Evolutionary conservation across 345 rosid genomes (phyloP).

Genomic region (Aegle marmelos): DNA sequence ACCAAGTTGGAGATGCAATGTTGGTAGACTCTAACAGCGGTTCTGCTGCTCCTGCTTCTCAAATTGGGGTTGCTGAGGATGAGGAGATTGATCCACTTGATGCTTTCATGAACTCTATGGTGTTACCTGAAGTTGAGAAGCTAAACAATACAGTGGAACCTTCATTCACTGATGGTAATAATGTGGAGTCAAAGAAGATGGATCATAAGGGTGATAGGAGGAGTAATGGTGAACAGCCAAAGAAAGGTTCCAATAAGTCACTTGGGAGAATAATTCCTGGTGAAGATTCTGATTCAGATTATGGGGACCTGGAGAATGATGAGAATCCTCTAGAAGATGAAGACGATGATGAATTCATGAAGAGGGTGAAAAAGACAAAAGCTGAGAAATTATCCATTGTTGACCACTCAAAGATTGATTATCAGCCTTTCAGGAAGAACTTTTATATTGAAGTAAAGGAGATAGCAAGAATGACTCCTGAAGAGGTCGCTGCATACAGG

Average conservation of each 20-base stretch:
- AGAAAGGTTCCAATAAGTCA: conserved; percentile 60
- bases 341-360: conserved; percentile 95
- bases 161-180: conserved; percentile 25
- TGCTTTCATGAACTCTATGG: conserved; percentile 94
- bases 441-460: conserved; percentile 94
- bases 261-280: conserved; percentile 93
- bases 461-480: conserved; percentile 70
- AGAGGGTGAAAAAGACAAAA: conserved; percentile 98
- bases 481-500: conserved; percentile 76
- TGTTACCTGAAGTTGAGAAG: conserved; percentile 93
- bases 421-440: conserved; percentile 71
- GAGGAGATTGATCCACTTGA: conserved; percentile 96
- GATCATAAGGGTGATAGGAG: conserved; percentile 28
- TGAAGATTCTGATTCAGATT: conserved; percentile 91
- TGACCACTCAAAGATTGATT: conserved; percentile 91
- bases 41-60: conserved; percentile 28
- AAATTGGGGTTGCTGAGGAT: conserved; percentile 45
- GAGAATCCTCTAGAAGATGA: conserved; percentile 73
- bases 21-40: conserved; percentile 42
- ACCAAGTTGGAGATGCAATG: conserved; percentile 50
- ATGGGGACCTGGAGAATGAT: conserved; percentile 57
- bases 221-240: conserved; percentile 41
- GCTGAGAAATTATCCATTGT: conserved; percentile 86
- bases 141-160: conserved; percentile 41
- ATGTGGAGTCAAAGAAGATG: conserved; percentile 26